Evolutionary conservation across 768 basidiomycete species (phyloP).

Genomic region (Asterophora parasitica): DNA sequence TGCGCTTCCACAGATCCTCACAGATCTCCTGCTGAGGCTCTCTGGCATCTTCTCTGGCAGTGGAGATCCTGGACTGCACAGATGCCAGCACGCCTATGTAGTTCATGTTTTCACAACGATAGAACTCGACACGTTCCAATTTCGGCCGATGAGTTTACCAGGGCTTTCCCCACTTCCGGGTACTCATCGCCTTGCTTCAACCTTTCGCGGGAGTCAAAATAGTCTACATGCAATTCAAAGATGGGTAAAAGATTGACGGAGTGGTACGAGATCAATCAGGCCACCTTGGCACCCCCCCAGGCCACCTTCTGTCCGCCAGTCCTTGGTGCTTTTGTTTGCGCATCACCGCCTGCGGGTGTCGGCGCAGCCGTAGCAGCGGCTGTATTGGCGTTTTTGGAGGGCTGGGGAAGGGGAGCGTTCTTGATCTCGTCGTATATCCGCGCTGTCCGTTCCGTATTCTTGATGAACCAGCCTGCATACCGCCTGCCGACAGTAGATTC

Average conservation of each 20-base stretch:
- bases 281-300: conserved; percentile 48
- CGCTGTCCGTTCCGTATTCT: conserved; percentile 89
- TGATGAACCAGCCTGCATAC: conserved; percentile 97
- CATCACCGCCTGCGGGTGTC: conserved; percentile 19
- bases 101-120: no score
- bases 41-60: no score
- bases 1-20: conserved; percentile 9
- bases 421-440: conserved; percentile 79
- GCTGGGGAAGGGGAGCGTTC: conserved; percentile 40
- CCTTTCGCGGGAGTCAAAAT: neutral
- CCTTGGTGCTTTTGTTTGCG: conserved; percentile 25
- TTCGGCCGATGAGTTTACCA: neutral
- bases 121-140: neutral
- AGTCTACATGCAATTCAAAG: conserved; percentile 1
- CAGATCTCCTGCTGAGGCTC: no score
- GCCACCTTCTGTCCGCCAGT: conserved; percentile 55
- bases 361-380: conserved; percentile 19
- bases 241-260: neutral
- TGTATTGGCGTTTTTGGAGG: conserved; percentile 23
- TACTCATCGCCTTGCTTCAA: neutral
- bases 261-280: conserved; percentile 8
- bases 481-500: conserved; percentile 91
- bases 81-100: no score
- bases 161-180: neutral
- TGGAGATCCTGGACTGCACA: no score